Conservation (phyloP, 2,329 filamentous ascomycete species). For the Rhynchosporium secalis region DNA sequence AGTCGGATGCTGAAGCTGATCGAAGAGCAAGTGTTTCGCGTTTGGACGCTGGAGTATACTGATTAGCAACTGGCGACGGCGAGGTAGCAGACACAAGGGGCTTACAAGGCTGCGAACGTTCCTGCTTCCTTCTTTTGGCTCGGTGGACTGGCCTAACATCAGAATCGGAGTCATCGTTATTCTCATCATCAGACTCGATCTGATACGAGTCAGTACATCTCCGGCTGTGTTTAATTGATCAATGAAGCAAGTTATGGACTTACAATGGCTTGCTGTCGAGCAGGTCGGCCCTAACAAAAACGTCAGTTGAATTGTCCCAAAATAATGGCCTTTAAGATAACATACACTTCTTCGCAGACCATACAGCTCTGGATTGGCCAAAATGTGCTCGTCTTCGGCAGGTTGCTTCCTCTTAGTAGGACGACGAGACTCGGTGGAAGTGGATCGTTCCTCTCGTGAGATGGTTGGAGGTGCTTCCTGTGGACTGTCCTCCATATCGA, state of each 20-base stretch:
- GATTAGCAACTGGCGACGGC: constrained; percentile 28
- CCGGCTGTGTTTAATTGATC: constrained; percentile 19
- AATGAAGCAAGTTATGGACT: constrained; percentile 34
- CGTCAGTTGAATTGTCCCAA: constrained; percentile 29
- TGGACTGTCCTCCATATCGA: constrained; percentile 66
- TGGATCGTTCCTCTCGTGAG: constrained; percentile 55
- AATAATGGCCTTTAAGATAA: constrained; percentile 40
- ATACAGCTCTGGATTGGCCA: constrained; percentile 91
- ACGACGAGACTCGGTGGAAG: constrained; percentile 69
- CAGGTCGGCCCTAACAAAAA: constrained; percentile 51
- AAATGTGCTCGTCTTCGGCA: constrained; percentile 76
- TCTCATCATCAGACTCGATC: constrained; percentile 56
- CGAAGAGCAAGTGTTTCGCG: constrained; percentile 56
- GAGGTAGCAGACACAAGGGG: constrained; percentile 27
- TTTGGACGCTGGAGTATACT: constrained; percentile 54
- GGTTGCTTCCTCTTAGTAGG: constrained; percentile 71
- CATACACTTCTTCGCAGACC: constrained; percentile 89
- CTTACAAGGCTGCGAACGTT: constrained; percentile 64
- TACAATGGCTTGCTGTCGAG: constrained; percentile 56
- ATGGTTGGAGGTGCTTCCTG: constrained; percentile 50
- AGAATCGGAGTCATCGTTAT: constrained; percentile 66
- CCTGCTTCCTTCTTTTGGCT: constrained; percentile 67
- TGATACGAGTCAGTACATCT: constrained; percentile 37
- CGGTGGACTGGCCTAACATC: constrained; percentile 63
- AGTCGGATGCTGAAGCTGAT: constrained; percentile 64